phyloP scores from a whole-genome alignment of 495 filamentous ascomycete genomes.

The Xylaria acuta region DNA sequence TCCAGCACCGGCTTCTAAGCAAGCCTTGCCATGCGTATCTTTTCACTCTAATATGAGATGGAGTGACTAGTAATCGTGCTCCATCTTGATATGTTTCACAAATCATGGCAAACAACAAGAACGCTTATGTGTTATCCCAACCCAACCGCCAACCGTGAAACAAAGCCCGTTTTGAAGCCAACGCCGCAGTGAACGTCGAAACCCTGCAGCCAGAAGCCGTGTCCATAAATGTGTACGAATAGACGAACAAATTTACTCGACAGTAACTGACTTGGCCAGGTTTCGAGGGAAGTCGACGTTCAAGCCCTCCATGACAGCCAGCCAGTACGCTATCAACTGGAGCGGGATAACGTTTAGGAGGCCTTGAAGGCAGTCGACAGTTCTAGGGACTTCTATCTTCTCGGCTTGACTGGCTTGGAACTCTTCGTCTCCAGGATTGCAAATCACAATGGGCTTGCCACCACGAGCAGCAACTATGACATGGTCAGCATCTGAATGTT shows the following conservation, averaged over 20 bases:
- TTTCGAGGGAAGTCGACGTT: constrained; percentile 99
- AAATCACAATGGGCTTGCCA: constrained; percentile 97
- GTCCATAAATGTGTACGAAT: constrained; percentile 26
- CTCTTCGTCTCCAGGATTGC: constrained; percentile 88
- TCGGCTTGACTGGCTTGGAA: constrained; percentile 86
- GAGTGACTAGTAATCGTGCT: constrained; percentile 15
- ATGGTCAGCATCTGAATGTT: constrained; percentile 9
- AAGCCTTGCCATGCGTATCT: constrained; percentile 15
- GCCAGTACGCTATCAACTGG: constrained; percentile 98
- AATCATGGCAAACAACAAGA: constrained; percentile 32
- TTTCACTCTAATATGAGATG: constrained; percentile 18
- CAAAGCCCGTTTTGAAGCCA: constrained; percentile 31
- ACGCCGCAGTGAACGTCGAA: constrained; percentile 35
- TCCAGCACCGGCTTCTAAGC: background rate
- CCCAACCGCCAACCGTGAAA: constrained; percentile 35
- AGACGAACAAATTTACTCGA: constrained; percentile 70
- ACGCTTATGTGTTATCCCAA: constrained; percentile 35
- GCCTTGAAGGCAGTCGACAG: constrained; percentile 93
- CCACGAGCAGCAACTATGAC: constrained; percentile 82
- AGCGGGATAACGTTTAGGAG: constrained; percentile 97
- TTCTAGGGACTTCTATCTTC: constrained; percentile 96
- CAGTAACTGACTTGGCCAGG: constrained; percentile 97
- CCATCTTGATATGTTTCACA: constrained; percentile 30
- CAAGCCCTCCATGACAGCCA: constrained; percentile 91
- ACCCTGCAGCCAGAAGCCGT: constrained; percentile 22